These are phyloP conservation scores for Pseudopediastrum boryanum DNA, from an alignment of 139 green algal genomes.

Conservation along the genomic window DNA sequence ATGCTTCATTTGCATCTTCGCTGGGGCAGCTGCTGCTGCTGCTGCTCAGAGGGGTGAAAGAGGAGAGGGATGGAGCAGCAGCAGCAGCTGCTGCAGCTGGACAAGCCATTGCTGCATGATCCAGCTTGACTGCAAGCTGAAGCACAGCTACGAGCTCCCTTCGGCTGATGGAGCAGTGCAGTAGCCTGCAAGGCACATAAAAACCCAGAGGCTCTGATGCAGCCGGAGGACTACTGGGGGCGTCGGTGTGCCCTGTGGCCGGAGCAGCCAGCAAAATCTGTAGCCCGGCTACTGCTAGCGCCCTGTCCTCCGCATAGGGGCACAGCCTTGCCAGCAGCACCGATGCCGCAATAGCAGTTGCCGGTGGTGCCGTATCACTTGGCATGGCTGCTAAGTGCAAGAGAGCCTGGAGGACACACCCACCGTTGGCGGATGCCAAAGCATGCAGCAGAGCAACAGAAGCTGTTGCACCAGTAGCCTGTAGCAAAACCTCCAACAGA, in stretches of 20 bases:
- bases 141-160: not conserved
- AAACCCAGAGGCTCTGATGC: no score
- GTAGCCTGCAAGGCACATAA: no score
- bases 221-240: no score
- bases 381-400: not conserved
- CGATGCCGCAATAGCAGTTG: not conserved
- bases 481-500: not conserved
- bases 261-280: no score
- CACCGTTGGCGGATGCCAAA: not conserved
- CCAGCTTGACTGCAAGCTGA: not conserved
- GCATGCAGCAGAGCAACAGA: not conserved
- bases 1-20: no score
- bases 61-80: conserved; percentile 7
- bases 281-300: not conserved
- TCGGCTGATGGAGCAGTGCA: no score
- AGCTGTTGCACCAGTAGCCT: not conserved
- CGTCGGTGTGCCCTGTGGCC: no score
- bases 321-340: conserved; percentile 6
- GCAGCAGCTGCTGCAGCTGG: not conserved
- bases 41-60: not conserved
- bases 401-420: conserved; percentile 3
- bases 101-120: not conserved
- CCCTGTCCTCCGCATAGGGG: not conserved
- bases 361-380: not conserved
- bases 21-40: not conserved